Percentiles rank a stretch among this genome's conserved stretches.
phyloP scores from a whole-genome alignment of 2,329 filamentous ascomycete species.

The Alternaria ventricosa region DNA sequence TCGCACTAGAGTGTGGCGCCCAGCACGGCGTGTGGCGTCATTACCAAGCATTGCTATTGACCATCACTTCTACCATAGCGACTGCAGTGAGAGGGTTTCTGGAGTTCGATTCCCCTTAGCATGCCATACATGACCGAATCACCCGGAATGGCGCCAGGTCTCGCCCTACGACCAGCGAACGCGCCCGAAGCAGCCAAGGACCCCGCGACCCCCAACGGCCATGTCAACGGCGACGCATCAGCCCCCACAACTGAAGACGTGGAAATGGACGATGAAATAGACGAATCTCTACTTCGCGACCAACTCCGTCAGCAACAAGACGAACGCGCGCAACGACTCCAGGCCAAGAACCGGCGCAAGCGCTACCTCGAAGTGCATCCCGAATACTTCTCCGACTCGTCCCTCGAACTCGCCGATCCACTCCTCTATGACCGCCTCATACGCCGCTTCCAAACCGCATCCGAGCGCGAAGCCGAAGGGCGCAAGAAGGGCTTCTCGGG shows the following conservation, averaged over 20 bases:
- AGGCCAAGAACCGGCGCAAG: slow-evolving; percentile 76
- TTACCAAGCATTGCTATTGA: background rate
- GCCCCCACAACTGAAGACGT: slow-evolving; percentile 16
- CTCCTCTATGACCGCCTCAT: slow-evolving; percentile 83
- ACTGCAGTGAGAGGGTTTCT: background rate
- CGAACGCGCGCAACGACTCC: slow-evolving; percentile 50
- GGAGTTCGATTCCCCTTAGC: background rate
- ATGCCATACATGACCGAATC: slow-evolving; percentile 37
- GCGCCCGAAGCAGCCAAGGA: slow-evolving; percentile 12
- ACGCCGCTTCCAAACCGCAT: slow-evolving; percentile 74
- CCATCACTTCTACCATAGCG: background rate
- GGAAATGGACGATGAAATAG: slow-evolving; percentile 19
- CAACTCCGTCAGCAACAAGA: slow-evolving; percentile 22
- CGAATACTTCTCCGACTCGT: slow-evolving; percentile 69
- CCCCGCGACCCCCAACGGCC: slow-evolving; percentile 2
- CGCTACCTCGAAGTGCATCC: slow-evolving; percentile 76
- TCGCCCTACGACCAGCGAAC: slow-evolving; percentile 30
- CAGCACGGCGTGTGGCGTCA: slow-evolving; percentile 9
- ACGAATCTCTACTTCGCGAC: slow-evolving; percentile 17
- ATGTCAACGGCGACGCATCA: slow-evolving; percentile 1
- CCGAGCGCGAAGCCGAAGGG: slow-evolving; percentile 76
- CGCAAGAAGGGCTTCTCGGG: slow-evolving; percentile 78
- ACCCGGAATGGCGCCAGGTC: slow-evolving; percentile 30
- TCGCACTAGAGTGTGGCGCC: slow-evolving; percentile 29
- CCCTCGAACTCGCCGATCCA: slow-evolving; percentile 73